Evolutionary conservation across 75 land plant genomes (phyloP).

Genomic region (Picea glauca): DNA sequence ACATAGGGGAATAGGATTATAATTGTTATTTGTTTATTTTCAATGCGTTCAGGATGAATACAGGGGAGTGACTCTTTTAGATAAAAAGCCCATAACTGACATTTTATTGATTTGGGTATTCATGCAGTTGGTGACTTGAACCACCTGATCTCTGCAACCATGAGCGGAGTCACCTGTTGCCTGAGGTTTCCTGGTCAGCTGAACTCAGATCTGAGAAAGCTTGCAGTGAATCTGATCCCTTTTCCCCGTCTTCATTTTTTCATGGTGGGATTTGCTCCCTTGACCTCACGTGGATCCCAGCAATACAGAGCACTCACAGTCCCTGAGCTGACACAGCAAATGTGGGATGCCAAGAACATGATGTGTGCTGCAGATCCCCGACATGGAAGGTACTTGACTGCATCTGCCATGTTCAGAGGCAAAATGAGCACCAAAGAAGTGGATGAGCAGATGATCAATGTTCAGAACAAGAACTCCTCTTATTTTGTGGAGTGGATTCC

Average conservation of each 20-base stretch:
- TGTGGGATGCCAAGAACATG: conserved; percentile 56
- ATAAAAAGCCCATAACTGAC: too few species aligned
- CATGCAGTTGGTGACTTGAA: conserved; percentile 44
- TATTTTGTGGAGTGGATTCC: conserved; percentile 66
- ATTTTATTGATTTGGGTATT: not conserved
- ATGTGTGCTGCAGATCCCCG: conserved; percentile 49
- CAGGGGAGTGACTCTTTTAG: not conserved
- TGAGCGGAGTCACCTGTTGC: conserved; percentile 69
- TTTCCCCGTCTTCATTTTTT: conserved; percentile 58
- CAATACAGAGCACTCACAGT: conserved; percentile 53
- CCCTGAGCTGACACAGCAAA: conserved; percentile 55
- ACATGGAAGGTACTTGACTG: conserved; percentile 51
- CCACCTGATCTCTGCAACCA: conserved; percentile 53
- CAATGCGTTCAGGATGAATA: not conserved
- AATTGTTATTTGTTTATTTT: too few species aligned
- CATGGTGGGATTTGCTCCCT: conserved; percentile 54
- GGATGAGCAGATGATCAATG: conserved; percentile 52
- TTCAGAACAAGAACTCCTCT: conserved; percentile 55
- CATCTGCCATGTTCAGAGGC: conserved; percentile 59
- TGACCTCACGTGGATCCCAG: conserved; percentile 55
- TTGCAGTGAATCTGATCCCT: conserved; percentile 51
- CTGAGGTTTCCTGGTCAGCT: conserved; percentile 57
- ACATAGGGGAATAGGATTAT: not conserved
- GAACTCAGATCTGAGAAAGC: conserved; percentile 53
- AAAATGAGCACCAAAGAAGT: conserved; percentile 59